phyloP scores from a whole-genome alignment of 2,329 filamentous ascomycete genomes.

The Clonostachys sp. region DNA sequence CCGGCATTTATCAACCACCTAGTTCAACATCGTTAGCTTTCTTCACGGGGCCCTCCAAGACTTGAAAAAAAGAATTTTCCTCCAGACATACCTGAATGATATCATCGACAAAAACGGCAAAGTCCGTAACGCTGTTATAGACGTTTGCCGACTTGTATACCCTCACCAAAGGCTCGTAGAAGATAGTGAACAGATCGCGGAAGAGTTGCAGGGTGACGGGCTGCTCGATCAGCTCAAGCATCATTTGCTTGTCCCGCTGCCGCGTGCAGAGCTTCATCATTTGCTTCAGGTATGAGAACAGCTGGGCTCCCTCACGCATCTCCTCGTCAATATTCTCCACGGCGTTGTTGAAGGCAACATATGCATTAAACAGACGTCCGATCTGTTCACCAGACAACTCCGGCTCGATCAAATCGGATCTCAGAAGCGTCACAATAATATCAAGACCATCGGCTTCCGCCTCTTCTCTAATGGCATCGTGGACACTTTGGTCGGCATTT shows the following conservation, averaged over 20 bases:
- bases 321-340: constrained; percentile 89
- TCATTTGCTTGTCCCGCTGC: constrained; percentile 94
- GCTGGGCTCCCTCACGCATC: constrained; percentile 81
- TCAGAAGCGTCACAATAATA: constrained; percentile 77
- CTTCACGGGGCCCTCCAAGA: neutral
- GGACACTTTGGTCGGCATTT: constrained; percentile 69
- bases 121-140: constrained; percentile 95
- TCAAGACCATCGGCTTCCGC: constrained; percentile 73
- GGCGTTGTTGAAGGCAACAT: constrained; percentile 91
- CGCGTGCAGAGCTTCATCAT: constrained; percentile 87
- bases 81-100: constrained; percentile 65
- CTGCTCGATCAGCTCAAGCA: constrained; percentile 92
- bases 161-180: constrained; percentile 93
- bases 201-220: constrained; percentile 96
- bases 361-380: constrained; percentile 85
- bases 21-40: constrained; percentile 2
- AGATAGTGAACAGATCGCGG: constrained; percentile 94
- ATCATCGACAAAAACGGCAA: constrained; percentile 88
- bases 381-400: constrained; percentile 71
- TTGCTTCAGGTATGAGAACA: constrained; percentile 94
- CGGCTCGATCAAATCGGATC: constrained; percentile 72
- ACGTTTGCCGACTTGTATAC: constrained; percentile 99
- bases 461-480: constrained; percentile 69
- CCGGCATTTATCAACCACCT: constrained; percentile 61
- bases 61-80: neutral